Evolutionary conservation across 2,329 filamentous ascomycete species (phyloP), one percentile per base, ranked within the genome.

Genomic region (Pseudogymnoascus sp.): DNA sequence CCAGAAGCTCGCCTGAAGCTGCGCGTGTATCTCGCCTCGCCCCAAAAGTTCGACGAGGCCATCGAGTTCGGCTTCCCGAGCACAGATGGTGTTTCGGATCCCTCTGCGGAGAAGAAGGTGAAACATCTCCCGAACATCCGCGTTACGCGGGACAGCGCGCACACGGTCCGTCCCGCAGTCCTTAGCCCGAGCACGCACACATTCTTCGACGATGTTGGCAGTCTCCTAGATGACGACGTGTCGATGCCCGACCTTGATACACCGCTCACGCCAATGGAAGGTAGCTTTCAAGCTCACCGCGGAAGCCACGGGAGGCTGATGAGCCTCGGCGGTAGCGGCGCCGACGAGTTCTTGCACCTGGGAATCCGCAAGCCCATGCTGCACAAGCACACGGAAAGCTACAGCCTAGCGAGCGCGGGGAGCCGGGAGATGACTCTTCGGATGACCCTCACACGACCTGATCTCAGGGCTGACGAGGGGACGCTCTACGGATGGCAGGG

Each of bases 11-110:
- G 93, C 35, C 81, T 91, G 69, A 96, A 96, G 76, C 79, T 97
- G 19, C 87, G 92, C 11, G 86, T 91, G 6, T 96, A 93, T 71
- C 83, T 96, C 19, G 89, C 90, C 7, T 96, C 92, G 1, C 89
- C 93, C 0, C 90, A 96, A 69, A 96, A 96, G 73, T 97, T 97
- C 69, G 93, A 97, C 73, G 93, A 97, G 76, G 92, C 91, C 1
- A 84, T 97, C 62, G 90, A 96, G 73, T 97, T 96, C 75, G 93
- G 93, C 0, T 97, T 97, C 70, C 91, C 92, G 0, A 86, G 87
- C 0, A 79, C 79, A 36, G 82, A 85, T 35, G 75, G 70, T 7
- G 67, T 76, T 19, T 68, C 73, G 2, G 69, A 76, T n/a, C 50
- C 50, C 13, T 57, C 50, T 11, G 67, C 74, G 2, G 70, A 74